phyloP scores from a whole-genome alignment of 345 rosid genomes.

The Eucalyptus cloeziana region DNA sequence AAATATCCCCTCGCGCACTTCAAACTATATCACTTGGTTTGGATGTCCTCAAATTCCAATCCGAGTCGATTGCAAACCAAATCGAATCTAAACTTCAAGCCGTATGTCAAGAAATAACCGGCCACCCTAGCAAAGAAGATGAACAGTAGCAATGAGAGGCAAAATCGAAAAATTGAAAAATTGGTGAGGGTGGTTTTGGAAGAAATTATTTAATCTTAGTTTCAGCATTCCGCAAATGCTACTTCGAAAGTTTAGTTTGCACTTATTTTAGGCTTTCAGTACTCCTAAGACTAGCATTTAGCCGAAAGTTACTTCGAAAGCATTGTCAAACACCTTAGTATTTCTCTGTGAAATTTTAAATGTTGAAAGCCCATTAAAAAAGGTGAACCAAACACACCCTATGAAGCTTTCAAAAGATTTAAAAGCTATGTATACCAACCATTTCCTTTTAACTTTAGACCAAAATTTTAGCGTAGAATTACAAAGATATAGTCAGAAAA shows the following conservation, averaged over 20 bases:
- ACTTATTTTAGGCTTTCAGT: no score
- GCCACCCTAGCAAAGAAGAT: fast-evolving
- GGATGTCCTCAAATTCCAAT: background rate
- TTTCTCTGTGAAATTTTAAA: fast-evolving
- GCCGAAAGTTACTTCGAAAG: fast-evolving
- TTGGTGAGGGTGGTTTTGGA: no score
- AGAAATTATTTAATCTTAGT: no score
- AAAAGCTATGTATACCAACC: background rate
- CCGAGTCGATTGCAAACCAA: background rate
- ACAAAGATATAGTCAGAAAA: background rate
- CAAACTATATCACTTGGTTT: background rate
- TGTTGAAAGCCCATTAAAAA: no score
- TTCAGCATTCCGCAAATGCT: no score
- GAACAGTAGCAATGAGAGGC: no score
- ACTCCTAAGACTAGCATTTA: no score
- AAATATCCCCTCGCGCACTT: background rate
- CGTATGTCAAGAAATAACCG: background rate
- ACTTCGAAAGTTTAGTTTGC: no score
- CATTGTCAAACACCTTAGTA: no score
- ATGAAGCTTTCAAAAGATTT: background rate
- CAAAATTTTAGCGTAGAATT: background rate
- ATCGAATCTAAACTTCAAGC: background rate
- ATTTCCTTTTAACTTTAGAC: background rate
- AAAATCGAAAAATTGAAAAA: no score
- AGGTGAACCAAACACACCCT: fast-evolving